Conservation (phyloP, 2,329 filamentous ascomycete genomes). For the Colletotrichum sp. region DNA sequence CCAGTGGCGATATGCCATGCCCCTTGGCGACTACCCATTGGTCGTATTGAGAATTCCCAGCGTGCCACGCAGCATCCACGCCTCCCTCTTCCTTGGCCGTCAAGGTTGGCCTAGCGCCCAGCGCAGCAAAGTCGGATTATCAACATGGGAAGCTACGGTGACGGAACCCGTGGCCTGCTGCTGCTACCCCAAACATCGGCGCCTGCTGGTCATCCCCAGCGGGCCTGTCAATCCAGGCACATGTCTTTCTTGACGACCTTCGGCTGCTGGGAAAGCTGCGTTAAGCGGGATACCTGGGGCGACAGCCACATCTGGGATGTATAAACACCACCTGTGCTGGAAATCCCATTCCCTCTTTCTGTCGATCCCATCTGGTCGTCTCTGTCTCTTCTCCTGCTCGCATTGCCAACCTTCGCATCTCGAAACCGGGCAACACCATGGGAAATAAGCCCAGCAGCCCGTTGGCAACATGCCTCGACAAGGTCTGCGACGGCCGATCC, state of each 20-base stretch:
- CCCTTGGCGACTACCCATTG: not conserved
- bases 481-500: constrained; percentile 47
- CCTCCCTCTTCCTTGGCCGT: not conserved
- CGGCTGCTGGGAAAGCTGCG: not conserved
- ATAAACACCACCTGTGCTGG: not conserved
- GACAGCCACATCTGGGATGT: not conserved
- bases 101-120: not conserved
- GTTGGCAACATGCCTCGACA: constrained; percentile 48
- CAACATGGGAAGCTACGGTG: not conserved
- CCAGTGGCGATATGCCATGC: not conserved
- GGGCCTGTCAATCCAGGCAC: not conserved
- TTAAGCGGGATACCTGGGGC: not conserved
- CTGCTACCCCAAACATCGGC: not conserved
- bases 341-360: not conserved
- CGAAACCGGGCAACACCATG: constrained; percentile 34
- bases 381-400: not conserved
- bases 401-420: not conserved
- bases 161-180: not conserved
- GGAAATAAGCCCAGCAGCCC: constrained; percentile 44
- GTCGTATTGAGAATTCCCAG: not conserved
- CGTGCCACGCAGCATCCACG: not conserved
- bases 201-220: not conserved
- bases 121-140: not conserved
- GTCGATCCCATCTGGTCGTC: not conserved
- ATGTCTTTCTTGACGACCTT: not conserved